Percentiles rank a stretch among this genome's conserved stretches.
phyloP scores from a whole-genome alignment of 352 stramenopile genomes.

The Pythium brachiatum region DNA sequence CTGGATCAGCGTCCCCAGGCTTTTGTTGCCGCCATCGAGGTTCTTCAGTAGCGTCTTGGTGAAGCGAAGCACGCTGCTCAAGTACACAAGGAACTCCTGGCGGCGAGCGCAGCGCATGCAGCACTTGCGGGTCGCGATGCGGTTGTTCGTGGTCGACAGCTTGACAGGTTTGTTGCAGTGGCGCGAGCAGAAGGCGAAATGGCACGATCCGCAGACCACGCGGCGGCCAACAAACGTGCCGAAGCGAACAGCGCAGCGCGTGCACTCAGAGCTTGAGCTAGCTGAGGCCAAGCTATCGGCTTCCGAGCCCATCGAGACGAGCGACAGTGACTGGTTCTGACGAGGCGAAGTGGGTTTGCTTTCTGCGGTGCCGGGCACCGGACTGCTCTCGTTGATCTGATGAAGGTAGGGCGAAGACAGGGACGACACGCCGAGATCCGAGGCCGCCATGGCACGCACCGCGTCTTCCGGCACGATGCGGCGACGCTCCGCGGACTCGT shows the following conservation, averaged over 20 bases:
- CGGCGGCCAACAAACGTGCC: constrained; percentile 40
- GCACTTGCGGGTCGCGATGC: constrained; percentile 33
- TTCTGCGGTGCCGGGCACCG: not conserved
- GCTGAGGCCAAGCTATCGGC: constrained; percentile 10
- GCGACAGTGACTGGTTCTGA: constrained; percentile 15
- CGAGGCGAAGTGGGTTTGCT: constrained; percentile 2
- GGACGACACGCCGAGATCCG: constrained; percentile 4
- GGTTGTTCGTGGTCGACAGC: constrained; percentile 41
- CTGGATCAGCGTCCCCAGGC: constrained; percentile 20
- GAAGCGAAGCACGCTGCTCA: constrained; percentile 35
- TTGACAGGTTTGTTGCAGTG: constrained; percentile 56
- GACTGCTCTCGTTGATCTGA: constrained; percentile 11
- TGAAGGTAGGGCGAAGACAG: not conserved
- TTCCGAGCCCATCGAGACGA: constrained; percentile 16
- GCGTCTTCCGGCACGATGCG: constrained; percentile 58
- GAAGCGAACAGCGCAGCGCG: constrained; percentile 55
- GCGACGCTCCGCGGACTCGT: constrained; percentile 32
- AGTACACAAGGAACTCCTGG: constrained; percentile 57
- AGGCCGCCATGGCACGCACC: constrained; percentile 22
- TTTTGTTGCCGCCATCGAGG: constrained; percentile 9
- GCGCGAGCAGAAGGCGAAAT: constrained; percentile 51
- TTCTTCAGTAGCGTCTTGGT: constrained; percentile 33
- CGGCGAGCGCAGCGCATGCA: constrained; percentile 51
- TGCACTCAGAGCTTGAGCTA: constrained; percentile 28
- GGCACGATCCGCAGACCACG: constrained; percentile 61